Evolutionary conservation across 306 rosid species (phyloP), one percentile per base, ranked within the genome.

Genomic region (Astragalus glycyphyllos): DNA sequence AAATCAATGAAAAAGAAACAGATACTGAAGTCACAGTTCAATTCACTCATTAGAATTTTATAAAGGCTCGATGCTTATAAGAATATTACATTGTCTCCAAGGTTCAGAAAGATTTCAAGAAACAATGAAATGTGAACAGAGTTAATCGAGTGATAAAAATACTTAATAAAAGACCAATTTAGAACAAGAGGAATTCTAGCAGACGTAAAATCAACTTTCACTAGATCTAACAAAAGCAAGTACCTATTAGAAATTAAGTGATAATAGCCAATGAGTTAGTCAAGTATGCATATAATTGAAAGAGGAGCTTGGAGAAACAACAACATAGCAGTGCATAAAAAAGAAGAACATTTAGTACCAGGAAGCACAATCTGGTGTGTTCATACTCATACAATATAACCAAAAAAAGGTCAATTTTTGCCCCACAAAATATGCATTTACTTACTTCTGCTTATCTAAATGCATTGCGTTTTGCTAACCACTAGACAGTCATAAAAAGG

Each of bases 191-290:
- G 37, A 41, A 38, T 34, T 8, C 32, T 31, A 34, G 65, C 20
- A 35, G 44, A 42, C 64, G 8, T 47, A 40, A 51, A 31, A 37
- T 15, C 14, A 44, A 32, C 63, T 29, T 32, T 71, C 32, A 14
- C 54, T 61, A n/a, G n/a, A 4, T 15, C 51, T 3, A 76, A 51
- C 7, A 29, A 80, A 69, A 51, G 9, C 29, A 80, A 69, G 16
- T 53, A 67, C 72, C 84, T 82, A 77, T 35, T 65, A 78, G 71
- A 81, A 72, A 40, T 75, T 68, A 81, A 74, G 79, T 38, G 14
- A 81, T 69, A 72, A 68, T 59, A 65, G 62, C 54, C 63, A 11
- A 55, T 68, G 17, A 48, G 50, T 45, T 6, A 6, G 59, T 17
- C 29, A 49, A 58, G 73, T 37, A 70, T 47, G 49, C 56, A 34